Evolutionary conservation across 805 yeast species (phyloP), one percentile per base, ranked within the genome.

Genomic region (Starmerella geochares): DNA sequence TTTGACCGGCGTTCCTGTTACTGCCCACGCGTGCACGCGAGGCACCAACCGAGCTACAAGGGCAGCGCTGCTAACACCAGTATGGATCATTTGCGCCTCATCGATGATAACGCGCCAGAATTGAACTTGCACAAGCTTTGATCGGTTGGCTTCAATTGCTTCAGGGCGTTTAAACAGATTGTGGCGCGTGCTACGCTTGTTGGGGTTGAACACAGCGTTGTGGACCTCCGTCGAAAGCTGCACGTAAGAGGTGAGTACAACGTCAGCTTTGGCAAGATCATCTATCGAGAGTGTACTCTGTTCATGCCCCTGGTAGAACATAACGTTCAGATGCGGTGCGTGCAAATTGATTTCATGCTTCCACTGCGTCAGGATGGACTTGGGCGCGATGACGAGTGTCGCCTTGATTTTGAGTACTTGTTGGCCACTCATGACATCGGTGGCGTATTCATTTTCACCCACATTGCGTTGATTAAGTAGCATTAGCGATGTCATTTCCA

Each of bases 1-100:
- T 55, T 80, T 79, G 14, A 87, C 81, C 0, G 96, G 94, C 0
- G 98, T 92, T 6, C 98, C 98, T 0, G 95, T 85, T 0, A 88
- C 96, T 14, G 95, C 96, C 97, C 97, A 92, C 0, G 95, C 79
- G 66, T 92, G 96, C 41, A 78, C 76, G 47, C 95, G 71, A 4
- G 95, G 90, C 23, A 92, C 76, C 32, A 84, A 67, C 2, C 83
- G 71, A 0, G 95, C 86, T 50, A 87, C 84, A 50, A 76, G 79
- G 19, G 95, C 86, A 1, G 92, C 86, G 47, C 83, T 77, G 0
- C 90, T 77, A 3, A 78, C 72, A 20, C 81, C 81, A 3, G 76
- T 74, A 7, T 86, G 79, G 3, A 92, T 83, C 88, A 88, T 84
- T 66, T 92, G 98, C 1, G 86, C 97, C 64, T 92, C 98, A 67